These are phyloP conservation scores for Gryganskiella cystojenkinii DNA, from an alignment of 192 early-diverging fungal species.

Conservation along the genomic window DNA sequence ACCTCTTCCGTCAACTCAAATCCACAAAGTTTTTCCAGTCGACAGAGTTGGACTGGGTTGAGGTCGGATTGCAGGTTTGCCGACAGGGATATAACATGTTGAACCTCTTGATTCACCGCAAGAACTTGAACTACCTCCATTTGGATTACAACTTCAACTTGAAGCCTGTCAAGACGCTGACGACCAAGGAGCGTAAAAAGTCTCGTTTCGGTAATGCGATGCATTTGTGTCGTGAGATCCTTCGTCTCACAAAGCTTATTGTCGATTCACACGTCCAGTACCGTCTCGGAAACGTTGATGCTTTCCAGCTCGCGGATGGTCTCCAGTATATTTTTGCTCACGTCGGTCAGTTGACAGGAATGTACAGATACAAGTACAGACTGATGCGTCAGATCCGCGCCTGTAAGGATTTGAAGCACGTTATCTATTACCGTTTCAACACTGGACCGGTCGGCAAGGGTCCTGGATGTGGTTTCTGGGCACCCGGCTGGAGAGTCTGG, in stretches of 20 bases:
- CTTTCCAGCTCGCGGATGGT: constrained; percentile 99
- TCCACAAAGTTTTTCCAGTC: constrained; percentile 99
- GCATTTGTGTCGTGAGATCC: constrained; percentile 93
- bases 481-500: constrained; percentile 99
- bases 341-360: constrained; percentile 98
- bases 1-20: constrained; percentile 94
- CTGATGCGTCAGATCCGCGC: constrained; percentile 98
- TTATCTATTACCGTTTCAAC: constrained; percentile 95
- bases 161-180: constrained; percentile 98
- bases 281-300: constrained; percentile 97
- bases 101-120: constrained; percentile 97
- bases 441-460: constrained; percentile 98
- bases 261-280: constrained; percentile 99
- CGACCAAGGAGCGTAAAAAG: constrained; percentile 99
- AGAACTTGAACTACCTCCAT: constrained; percentile 98
- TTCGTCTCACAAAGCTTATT: constrained; percentile 95
- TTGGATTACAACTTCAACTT: constrained; percentile 99
- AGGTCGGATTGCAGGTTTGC: constrained; percentile 98
- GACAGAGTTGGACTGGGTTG: constrained; percentile 99
- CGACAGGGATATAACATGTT: constrained; percentile 99
- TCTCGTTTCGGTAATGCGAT: constrained; percentile 98
- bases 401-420: constrained; percentile 94
- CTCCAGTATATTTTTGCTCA: constrained; percentile 99
- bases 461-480: constrained; percentile 99
- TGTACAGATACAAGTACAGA: constrained; percentile 99